These are phyloP conservation scores for Euphorbia schlechtendalii DNA, from an alignment of 441 rosid genomes.

Conservation along the genomic window DNA sequence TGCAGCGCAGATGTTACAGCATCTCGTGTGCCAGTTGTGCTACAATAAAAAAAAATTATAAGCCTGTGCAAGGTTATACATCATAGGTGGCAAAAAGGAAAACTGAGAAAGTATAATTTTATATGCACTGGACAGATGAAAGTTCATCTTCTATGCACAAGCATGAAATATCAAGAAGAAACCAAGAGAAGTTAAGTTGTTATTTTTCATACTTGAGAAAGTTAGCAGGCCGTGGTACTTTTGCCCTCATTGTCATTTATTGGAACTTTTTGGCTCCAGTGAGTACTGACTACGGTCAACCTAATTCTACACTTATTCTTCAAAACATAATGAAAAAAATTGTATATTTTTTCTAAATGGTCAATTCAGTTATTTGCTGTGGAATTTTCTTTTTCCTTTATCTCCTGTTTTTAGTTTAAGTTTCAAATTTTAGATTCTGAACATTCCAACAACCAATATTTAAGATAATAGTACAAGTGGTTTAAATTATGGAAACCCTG, in stretches of 20 bases:
- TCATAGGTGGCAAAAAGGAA: conserved; percentile 5
- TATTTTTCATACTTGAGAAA: background rate
- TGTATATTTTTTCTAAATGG: background rate
- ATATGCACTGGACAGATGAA: background rate
- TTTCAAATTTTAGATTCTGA: background rate
- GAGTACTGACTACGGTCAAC: background rate
- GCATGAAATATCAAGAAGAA: background rate
- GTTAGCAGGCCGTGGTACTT: background rate
- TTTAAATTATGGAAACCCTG: background rate
- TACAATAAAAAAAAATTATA: conserved; percentile 27
- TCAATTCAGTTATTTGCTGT: background rate
- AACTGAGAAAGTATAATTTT: background rate
- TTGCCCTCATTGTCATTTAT: background rate
- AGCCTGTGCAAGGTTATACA: conserved; percentile 1
- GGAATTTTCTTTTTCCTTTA: background rate
- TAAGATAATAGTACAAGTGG: background rate
- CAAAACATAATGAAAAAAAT: background rate
- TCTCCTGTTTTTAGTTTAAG: background rate
- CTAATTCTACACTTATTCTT: background rate
- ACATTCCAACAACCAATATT: background rate
- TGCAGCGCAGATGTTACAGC: conserved; percentile 85
- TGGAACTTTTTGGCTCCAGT: background rate
- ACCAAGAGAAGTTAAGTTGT: background rate
- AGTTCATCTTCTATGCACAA: background rate
- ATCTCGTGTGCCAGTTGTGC: conserved; percentile 94